phyloP scores from a whole-genome alignment of 2,329 filamentous ascomycete genomes.

The Trichoderma sp. region DNA sequence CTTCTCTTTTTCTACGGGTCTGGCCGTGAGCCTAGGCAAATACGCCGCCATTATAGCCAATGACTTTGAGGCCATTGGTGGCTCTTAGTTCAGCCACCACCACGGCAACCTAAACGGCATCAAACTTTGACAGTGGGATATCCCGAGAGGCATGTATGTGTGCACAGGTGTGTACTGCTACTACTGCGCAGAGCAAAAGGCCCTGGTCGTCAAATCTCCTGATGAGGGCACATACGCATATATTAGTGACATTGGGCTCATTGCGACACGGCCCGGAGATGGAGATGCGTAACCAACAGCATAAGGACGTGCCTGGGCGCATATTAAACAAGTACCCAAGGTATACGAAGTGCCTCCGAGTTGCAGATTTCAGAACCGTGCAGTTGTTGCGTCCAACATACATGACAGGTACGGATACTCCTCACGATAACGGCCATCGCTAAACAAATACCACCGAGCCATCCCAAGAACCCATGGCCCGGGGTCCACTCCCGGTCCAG shows the following conservation, averaged over 20 bases:
- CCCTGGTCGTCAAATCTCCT: neutral
- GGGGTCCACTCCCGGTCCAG: neutral
- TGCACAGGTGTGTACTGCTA: neutral
- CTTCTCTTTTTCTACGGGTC: neutral
- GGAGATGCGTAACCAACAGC: neutral
- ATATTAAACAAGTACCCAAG: neutral
- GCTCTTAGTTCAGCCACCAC: neutral
- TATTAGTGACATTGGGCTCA: neutral
- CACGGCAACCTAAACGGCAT: constrained; percentile 5
- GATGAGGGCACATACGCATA: neutral
- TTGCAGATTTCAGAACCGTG: constrained; percentile 1
- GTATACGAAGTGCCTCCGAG: neutral
- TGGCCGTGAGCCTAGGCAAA: neutral
- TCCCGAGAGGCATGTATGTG: neutral
- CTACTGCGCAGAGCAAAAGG: neutral
- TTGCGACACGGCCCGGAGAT: neutral
- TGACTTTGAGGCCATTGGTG: neutral
- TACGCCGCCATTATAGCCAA: neutral
- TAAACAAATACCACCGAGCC: constrained; percentile 20
- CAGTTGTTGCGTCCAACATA: neutral
- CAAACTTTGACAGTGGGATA: constrained; percentile 1
- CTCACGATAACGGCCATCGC: neutral
- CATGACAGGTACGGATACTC: neutral
- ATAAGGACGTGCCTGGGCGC: neutral
- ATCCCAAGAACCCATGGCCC: constrained; percentile 13